phyloP scores from a whole-genome alignment of 345 rosid genomes.

The Hibiscus tridactylites region DNA sequence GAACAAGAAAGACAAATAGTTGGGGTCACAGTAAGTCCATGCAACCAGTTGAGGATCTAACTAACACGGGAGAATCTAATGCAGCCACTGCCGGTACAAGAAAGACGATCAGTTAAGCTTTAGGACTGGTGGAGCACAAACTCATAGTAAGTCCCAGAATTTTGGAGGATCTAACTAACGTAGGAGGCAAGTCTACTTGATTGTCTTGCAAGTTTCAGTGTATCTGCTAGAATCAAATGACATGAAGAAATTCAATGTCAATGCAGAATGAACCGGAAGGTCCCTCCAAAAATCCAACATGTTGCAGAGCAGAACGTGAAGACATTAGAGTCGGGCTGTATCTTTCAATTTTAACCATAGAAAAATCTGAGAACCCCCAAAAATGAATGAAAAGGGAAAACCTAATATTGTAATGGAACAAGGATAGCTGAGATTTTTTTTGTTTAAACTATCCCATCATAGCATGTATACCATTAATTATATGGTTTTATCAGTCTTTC shows the following conservation, averaged over 20 bases:
- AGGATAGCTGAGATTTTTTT: neutral
- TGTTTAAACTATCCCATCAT: neutral
- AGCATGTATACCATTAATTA: neutral
- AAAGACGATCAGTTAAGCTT: neutral
- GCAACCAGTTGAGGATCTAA: neutral
- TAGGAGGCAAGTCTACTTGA: neutral
- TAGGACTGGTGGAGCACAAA: neutral
- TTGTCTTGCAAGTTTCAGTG: neutral
- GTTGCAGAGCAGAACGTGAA: neutral
- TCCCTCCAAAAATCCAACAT: neutral
- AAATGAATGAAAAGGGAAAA: neutral
- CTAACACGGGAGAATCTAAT: no score
- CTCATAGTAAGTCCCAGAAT: neutral
- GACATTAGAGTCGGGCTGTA: neutral
- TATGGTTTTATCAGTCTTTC: neutral
- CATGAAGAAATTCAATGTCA: neutral
- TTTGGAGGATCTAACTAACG: neutral
- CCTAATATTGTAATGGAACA: neutral
- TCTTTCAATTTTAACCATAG: neutral
- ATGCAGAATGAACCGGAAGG: neutral
- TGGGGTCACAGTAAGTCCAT: neutral
- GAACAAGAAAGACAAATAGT: neutral
- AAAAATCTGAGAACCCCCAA: neutral
- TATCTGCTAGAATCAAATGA: neutral
- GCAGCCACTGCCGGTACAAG: no score